Conservation (phyloP, 2,329 filamentous ascomycete species). For the Pseudogymnoascus sp. region DNA sequence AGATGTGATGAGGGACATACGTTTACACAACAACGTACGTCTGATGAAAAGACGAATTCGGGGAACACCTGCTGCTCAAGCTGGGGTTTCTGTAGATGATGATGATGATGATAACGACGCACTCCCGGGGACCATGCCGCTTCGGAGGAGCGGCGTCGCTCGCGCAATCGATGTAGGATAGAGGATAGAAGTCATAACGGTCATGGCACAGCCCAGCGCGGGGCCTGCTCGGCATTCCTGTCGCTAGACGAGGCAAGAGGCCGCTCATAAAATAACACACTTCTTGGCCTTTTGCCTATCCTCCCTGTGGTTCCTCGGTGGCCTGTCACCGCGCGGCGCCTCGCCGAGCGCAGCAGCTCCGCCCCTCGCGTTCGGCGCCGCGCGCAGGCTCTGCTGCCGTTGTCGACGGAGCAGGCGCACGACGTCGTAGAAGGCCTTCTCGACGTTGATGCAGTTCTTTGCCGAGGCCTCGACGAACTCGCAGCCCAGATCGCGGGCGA, state of each 20-base stretch:
- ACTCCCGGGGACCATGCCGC: neutral
- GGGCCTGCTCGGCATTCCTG: neutral
- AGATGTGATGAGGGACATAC: neutral
- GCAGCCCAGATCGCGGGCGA: conserved; percentile 86
- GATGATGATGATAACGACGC: conserved; percentile 4
- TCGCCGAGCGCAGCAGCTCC: conserved; percentile 12
- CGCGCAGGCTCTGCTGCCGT: conserved; percentile 41
- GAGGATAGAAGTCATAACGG: conserved; percentile 8
- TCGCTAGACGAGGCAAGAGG: neutral
- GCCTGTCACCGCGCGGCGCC: conserved; percentile 19
- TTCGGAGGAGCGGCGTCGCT: neutral
- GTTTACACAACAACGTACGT: neutral
- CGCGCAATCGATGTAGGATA: conserved; percentile 9
- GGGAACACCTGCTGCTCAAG: neutral
- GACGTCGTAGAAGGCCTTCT: conserved; percentile 97
- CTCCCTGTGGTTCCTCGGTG: conserved; percentile 22
- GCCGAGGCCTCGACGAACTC: conserved; percentile 96
- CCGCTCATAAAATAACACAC: conserved; percentile 29
- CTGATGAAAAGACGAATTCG: conserved; percentile 2
- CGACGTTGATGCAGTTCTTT: conserved; percentile 97
- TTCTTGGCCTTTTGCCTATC: conserved; percentile 14
- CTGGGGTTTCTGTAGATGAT: neutral
- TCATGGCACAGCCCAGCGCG: neutral
- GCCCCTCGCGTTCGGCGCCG: conserved; percentile 17
- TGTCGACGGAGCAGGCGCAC: conserved; percentile 83